phyloP scores from a whole-genome alignment of 2,329 filamentous ascomycete species.

The Pezicula rhizophila region DNA sequence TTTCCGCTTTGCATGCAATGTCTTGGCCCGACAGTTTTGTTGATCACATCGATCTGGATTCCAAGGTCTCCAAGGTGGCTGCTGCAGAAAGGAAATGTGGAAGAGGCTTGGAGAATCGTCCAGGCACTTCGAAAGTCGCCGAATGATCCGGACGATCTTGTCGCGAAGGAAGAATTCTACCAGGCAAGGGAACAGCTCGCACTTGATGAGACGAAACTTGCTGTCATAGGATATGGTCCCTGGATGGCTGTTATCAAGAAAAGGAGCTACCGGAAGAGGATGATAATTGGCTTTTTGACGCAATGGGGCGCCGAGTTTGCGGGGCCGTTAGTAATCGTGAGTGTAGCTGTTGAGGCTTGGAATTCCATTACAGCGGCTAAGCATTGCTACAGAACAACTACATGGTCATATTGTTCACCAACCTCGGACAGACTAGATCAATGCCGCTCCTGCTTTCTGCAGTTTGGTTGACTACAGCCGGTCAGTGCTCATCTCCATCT shows the following conservation, averaged over 20 bases:
- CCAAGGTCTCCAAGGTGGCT: constrained; percentile 66
- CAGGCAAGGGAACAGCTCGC: constrained; percentile 40
- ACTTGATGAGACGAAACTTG: constrained; percentile 36
- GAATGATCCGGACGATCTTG: constrained; percentile 29
- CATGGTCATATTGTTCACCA: constrained; percentile 32
- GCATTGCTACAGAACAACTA: constrained; percentile 34
- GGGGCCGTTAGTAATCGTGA: constrained; percentile 44
- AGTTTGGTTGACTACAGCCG: constrained; percentile 38
- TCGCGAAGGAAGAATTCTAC: constrained; percentile 39
- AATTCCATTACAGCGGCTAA: background rate
- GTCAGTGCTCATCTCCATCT: constrained; percentile 9
- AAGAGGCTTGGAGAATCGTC: constrained; percentile 1
- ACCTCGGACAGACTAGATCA: constrained; percentile 32
- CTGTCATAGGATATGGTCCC: constrained; percentile 31
- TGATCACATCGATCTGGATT: constrained; percentile 37
- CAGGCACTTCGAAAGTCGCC: constrained; percentile 1
- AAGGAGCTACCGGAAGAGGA: constrained; percentile 42
- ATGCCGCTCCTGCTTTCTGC: constrained; percentile 36
- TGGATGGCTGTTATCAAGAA: constrained; percentile 41
- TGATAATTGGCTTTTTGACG: constrained; percentile 45
- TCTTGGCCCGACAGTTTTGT: constrained; percentile 18
- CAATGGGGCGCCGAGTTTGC: constrained; percentile 48
- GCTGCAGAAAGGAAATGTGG: constrained; percentile 31
- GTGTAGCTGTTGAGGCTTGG: constrained; percentile 16
- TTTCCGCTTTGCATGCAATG: constrained; percentile 25